Evolutionary conservation across 2,329 filamentous ascomycete genomes (phyloP).

Genomic region (Paraconiothyrium sp.): DNA sequence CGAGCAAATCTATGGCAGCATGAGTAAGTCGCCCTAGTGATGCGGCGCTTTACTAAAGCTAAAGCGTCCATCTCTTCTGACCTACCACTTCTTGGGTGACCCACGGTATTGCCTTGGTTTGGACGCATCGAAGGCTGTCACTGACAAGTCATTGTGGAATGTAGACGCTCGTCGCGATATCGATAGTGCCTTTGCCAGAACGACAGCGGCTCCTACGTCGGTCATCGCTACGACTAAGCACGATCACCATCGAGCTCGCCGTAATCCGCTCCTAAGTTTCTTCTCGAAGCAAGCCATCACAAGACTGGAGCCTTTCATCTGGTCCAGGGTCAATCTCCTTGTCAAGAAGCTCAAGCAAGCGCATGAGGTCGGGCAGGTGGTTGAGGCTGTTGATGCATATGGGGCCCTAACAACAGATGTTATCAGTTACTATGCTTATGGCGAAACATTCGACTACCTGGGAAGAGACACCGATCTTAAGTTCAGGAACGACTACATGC

Average conservation of each 20-base stretch:
- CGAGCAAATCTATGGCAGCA: slow-evolving; percentile 18
- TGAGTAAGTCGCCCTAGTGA: background rate
- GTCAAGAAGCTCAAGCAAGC: slow-evolving; percentile 15
- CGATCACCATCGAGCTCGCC: slow-evolving; percentile 34
- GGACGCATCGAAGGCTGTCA: background rate
- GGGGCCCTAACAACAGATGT: slow-evolving; percentile 24
- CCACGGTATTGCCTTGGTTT: background rate
- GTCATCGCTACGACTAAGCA: slow-evolving; percentile 28
- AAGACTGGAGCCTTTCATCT: slow-evolving; percentile 31
- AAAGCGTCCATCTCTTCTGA: background rate
- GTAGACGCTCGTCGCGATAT: slow-evolving; percentile 12
- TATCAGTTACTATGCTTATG: slow-evolving; percentile 25
- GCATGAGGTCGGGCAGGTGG: slow-evolving; percentile 11
- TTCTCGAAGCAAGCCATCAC: slow-evolving; percentile 37
- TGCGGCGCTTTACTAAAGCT: background rate
- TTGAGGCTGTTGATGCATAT: slow-evolving; percentile 13
- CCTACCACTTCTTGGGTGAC: background rate
- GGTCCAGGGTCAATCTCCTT: slow-evolving; percentile 18
- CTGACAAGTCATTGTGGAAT: background rate
- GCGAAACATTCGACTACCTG: slow-evolving; percentile 17
- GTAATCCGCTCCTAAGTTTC: slow-evolving; percentile 33
- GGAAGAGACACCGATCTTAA: background rate
- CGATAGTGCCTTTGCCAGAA: background rate
- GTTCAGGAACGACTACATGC: slow-evolving; percentile 13
- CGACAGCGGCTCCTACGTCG: background rate